A percentile compares a stretch with the other conserved stretches of the same genome.
These are phyloP conservation scores for Anthoceros angustus DNA, from an alignment of 225 moss, liverwort and hornwort species.

Conservation along the genomic window DNA sequence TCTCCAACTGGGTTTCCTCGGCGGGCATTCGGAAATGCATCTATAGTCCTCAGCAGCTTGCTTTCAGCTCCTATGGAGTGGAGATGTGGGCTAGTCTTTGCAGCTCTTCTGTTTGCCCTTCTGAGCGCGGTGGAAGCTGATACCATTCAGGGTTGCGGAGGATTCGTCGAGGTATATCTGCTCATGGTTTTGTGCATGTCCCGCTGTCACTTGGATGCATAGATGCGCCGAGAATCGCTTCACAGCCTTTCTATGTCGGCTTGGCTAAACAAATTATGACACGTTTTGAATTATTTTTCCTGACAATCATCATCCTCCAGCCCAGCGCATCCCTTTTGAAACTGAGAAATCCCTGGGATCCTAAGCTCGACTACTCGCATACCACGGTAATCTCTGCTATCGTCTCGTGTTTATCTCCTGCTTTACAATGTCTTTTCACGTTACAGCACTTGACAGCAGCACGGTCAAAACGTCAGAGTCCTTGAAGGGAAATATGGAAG, in stretches of 20 bases:
- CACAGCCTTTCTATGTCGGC: not conserved
- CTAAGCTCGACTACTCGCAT: conserved; percentile 71
- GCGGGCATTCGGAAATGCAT: too few species aligned
- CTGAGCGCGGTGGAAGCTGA: conserved; percentile 26
- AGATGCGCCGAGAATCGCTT: too few species aligned
- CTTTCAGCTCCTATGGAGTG: not conserved
- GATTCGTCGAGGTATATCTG: conserved; percentile 55
- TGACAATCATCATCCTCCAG: conserved; percentile 14
- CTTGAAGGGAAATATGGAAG: too few species aligned
- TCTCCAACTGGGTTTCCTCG: too few species aligned
- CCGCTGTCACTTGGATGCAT: not conserved
- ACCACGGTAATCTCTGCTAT: conserved; percentile 29
- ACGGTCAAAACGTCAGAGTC: too few species aligned
- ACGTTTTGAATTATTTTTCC: not conserved
- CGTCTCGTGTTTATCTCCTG: not conserved
- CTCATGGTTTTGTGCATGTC: not conserved
- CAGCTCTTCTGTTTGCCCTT: conserved; percentile 11
- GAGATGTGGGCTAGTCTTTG: not conserved
- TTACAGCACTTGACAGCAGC: too few species aligned
- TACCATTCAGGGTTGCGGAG: conserved; percentile 67
- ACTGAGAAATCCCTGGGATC: conserved; percentile 48
- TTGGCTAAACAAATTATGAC: not conserved
- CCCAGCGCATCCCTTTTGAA: conserved; percentile 45
- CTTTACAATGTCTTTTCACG: too few species aligned
- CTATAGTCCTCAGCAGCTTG: too few species aligned